phyloP scores from a whole-genome alignment of 495 filamentous ascomycete genomes.

The Pyrenula aspistea region DNA sequence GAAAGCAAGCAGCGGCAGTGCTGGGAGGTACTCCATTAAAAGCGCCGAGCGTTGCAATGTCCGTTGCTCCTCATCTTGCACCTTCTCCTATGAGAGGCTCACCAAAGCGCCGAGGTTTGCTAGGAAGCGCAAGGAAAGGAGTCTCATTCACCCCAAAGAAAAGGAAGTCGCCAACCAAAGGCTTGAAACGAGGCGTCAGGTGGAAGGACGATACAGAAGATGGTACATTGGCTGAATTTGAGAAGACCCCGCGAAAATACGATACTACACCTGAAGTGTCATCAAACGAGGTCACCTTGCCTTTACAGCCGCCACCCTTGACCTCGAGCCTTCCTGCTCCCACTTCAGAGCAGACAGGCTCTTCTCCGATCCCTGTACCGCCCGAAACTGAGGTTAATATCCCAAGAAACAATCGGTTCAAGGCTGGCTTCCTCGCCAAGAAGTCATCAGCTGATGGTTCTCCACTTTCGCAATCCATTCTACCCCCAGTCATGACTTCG shows the following conservation, averaged over 20 bases:
- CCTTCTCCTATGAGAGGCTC: slow-evolving; percentile 56
- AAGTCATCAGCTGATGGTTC: slow-evolving; percentile 41
- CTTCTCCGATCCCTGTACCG: slow-evolving; percentile 40
- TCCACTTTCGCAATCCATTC: slow-evolving; percentile 24
- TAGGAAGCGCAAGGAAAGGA: slow-evolving; percentile 56
- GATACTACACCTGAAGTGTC: slow-evolving; percentile 36
- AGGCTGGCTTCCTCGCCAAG: slow-evolving; percentile 82
- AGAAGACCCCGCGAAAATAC: slow-evolving; percentile 68
- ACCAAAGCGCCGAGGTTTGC: slow-evolving; percentile 64
- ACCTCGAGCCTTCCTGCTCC: slow-evolving; percentile 2
- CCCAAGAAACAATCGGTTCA: slow-evolving; percentile 69
- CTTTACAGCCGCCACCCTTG: slow-evolving; percentile 7
- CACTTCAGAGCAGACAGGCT: slow-evolving; percentile 18
- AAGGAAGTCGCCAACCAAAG: slow-evolving; percentile 39
- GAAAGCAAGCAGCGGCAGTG: slow-evolving; percentile 42
- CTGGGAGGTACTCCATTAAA: slow-evolving; percentile 17
- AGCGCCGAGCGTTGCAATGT: slow-evolving; percentile 14
- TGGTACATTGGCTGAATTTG: slow-evolving; percentile 74
- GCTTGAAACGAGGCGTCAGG: slow-evolving; percentile 62
- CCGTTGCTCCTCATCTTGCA: slow-evolving; percentile 25
- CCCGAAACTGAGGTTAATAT: slow-evolving; percentile 33
- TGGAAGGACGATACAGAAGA: slow-evolving; percentile 90
- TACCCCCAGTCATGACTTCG: slow-evolving; percentile 39
- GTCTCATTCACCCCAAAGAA: slow-evolving; percentile 81
- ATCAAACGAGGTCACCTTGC: slow-evolving; percentile 32